Evolutionary conservation across 1,284 basidiomycete species (phyloP).

Genomic region (Cutaneotrichosporon mucoides): DNA sequence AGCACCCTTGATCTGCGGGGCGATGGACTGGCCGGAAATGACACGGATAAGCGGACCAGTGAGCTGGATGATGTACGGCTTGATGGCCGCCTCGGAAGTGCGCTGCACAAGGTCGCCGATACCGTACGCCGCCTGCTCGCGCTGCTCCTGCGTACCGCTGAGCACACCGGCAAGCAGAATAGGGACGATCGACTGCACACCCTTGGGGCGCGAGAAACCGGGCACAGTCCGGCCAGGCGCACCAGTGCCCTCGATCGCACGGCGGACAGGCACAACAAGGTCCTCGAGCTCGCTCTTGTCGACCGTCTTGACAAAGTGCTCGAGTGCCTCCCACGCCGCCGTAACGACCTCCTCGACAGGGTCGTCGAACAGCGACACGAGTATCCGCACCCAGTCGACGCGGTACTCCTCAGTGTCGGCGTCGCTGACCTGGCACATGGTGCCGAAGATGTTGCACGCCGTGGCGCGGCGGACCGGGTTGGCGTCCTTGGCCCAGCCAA

Average conservation of each 20-base stretch:
- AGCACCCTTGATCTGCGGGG: constrained; percentile 83
- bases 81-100: constrained; percentile 83
- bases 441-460: constrained; percentile 69
- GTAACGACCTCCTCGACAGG: constrained; percentile 67
- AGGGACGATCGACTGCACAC: constrained; percentile 79
- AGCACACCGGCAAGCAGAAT: constrained; percentile 78
- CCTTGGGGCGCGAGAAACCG: constrained; percentile 85
- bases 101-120: constrained; percentile 92
- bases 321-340: constrained; percentile 78
- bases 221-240: constrained; percentile 72
- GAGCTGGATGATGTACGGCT: constrained; percentile 92
- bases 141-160: constrained; percentile 55
- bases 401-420: constrained; percentile 77
- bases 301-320: constrained; percentile 82
- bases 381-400: constrained; percentile 91
- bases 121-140: constrained; percentile 87
- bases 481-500: constrained; percentile 81
- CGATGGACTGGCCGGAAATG: constrained; percentile 78
- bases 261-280: constrained; percentile 79
- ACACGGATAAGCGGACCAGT: constrained; percentile 95
- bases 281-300: constrained; percentile 90
- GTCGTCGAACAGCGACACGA: constrained; percentile 83
- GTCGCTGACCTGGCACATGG: constrained; percentile 74
- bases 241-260: constrained; percentile 82
- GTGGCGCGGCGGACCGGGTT: constrained; percentile 67